Base-by-base conservation (phyloP, 495 filamentous ascomycete species). In the Clohesyomyces aquaticus region DNA sequence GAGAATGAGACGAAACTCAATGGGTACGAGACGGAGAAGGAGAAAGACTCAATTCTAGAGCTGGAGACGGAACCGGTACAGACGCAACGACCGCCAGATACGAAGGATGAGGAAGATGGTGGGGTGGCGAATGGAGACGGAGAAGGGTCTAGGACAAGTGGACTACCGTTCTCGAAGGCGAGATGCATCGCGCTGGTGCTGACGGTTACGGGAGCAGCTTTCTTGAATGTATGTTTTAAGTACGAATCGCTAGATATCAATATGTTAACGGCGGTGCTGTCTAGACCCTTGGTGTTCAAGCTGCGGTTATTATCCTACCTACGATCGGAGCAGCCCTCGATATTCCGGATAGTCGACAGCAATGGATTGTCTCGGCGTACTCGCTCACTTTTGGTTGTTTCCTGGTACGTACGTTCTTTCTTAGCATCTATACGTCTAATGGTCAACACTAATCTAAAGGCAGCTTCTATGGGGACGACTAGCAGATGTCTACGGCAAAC, bases 311-410 rank as follows among this genome's bases (percentile, higher is more conserved):
- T 61, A 81, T 86, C 45, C 74, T 88, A 4, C 85, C 85, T 1
- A 80, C 77, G 4, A 85, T 87, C 29, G 82, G 80, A 35, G 47
- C 74, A 16, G 80, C 81, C 21, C 74, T 87, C 11, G 51, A 68
- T 54, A 84, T 88, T 42, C 84, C 85, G 0, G 77, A 80, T 8
- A 76, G 76, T 25, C 75, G 84, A 8, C 76, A 84, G 25, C 85
- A 88, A 77, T 87, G 84, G 83, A 78, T 87, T 29, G 75, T 88
- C 8, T 86, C 85, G 0, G 80, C 84, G 0, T 87, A 86, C 59
- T 71, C 80, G 10, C 55, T 67, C 1, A 66, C 61, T 3, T 71
- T 73, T 55, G 73, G 73, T 14, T 77, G 74, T 61, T 75, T 77
- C 52, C 66, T 77, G 9, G 61, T 70, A 68, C 29, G 57, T 23